phyloP scores from a whole-genome alignment of 805 yeast genomes.

The Cyberlindnera mycetangii region DNA sequence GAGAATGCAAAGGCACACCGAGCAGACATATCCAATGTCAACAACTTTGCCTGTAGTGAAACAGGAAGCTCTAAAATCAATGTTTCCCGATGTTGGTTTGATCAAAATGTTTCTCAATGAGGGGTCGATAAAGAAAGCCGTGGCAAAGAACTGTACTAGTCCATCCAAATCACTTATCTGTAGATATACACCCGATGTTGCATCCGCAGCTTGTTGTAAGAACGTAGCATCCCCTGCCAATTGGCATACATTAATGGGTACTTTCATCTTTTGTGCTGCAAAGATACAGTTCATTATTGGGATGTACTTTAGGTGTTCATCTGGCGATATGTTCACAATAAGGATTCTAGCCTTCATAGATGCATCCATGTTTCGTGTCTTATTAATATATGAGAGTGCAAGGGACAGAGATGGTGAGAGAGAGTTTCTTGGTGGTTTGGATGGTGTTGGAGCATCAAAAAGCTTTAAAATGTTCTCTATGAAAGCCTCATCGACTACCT shows the following conservation, averaged over 20 bases:
- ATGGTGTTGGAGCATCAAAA: slow-evolving; percentile 21
- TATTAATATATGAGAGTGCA: slow-evolving; percentile 77
- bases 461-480: slow-evolving; percentile 53
- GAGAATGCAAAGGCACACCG: slow-evolving; percentile 83
- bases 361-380: slow-evolving; percentile 39
- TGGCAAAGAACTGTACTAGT: slow-evolving; percentile 73
- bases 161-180: slow-evolving; percentile 68
- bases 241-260: slow-evolving; percentile 89
- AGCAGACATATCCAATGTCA: slow-evolving; percentile 92
- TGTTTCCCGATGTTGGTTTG: slow-evolving; percentile 78
- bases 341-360: slow-evolving; percentile 63
- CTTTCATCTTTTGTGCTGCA: slow-evolving; percentile 89
- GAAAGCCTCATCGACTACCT: slow-evolving; percentile 72
- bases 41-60: slow-evolving; percentile 87
- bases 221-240: slow-evolving; percentile 72
- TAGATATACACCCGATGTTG: slow-evolving; percentile 87
- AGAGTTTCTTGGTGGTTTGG: slow-evolving; percentile 41
- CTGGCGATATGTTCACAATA: slow-evolving; percentile 64
- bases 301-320: slow-evolving; percentile 77
- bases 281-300: slow-evolving; percentile 94
- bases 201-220: slow-evolving; percentile 93
- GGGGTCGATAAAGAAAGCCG: slow-evolving; percentile 87
- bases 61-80: slow-evolving; percentile 94
- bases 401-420: slow-evolving; percentile 78
- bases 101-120: slow-evolving; percentile 71